Base-by-base conservation (phyloP, 2,329 filamentous ascomycete species). In the Botrytis fragariae region DNA sequence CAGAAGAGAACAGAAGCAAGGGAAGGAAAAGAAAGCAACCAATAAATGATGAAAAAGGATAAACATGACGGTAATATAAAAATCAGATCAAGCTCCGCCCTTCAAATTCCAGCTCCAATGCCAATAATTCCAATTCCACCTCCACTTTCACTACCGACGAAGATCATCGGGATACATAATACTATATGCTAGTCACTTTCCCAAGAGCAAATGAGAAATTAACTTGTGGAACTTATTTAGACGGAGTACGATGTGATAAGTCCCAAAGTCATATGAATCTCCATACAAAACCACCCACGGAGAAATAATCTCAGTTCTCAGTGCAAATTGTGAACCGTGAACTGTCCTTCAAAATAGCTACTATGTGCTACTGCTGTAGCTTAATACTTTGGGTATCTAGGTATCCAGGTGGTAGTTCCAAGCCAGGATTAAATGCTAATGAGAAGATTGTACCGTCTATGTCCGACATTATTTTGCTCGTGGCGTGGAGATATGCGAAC, bases 301-400 rank as follows among this genome's bases (percentile, higher is more conserved):
- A 54, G 48, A n/a, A 54, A 57, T 57, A 57, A 54, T 57, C n/a
- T 29, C 14, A 29, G 48, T 54, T 68, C 64, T 68, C 64, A 32
- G 65, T 39, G 45, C 35, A 35, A 54, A 22, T 9, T 37, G 65
- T 57, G 65, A 69, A 39, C 65, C 45, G 65, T 69, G 44, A 39
- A 25, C 45, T 39, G 45, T 22, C 22, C 35, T 54, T 61, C 22
- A 25, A 54, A 20, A 51, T 67, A 14, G 7, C 63, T 39, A 20
- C 32, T 20, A 18, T 18, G 45, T 51, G 45, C 63, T 12, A 45
- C 20, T n/a, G 29, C 37, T 67, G 32, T 35, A 25, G 57, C 57
- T 35, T 35, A 35, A 35, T 60, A 22, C 29, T 35, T 39, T 48
- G 45, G 45, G 25, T 12, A 3, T 51, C 48, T 42, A 42, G 39